Percentiles rank a stretch among this genome's conserved stretches.
phyloP scores from a whole-genome alignment of 352 stramenopile species.

The Globisporangium ultimum region DNA sequence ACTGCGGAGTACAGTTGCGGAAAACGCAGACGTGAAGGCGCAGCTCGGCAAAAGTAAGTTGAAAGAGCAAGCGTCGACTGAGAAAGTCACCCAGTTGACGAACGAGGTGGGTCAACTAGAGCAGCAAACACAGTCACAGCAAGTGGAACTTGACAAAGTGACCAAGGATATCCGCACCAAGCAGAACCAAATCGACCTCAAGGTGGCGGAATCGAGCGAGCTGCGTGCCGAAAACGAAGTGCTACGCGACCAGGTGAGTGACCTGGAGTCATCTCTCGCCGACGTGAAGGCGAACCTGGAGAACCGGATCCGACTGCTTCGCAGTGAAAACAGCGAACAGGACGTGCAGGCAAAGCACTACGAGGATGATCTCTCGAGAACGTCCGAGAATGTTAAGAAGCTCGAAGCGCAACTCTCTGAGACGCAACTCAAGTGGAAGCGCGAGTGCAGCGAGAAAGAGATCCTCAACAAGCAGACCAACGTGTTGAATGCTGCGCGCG shows the following conservation, averaged over 20 bases:
- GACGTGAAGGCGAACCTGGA: constrained; percentile 24
- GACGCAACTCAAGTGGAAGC: constrained; percentile 12
- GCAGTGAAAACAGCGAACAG: constrained; percentile 28
- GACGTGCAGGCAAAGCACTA: constrained; percentile 15
- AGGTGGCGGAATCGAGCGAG: constrained; percentile 18
- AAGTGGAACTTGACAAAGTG: constrained; percentile 18
- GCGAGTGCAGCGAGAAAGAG: constrained; percentile 18
- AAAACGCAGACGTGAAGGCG: constrained; percentile 28
- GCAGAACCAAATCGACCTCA: constrained; percentile 20
- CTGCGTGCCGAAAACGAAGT: constrained; percentile 23
- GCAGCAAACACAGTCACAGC: constrained; percentile 11
- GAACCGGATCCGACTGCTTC: constrained; percentile 20
- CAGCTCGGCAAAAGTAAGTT: constrained; percentile 35
- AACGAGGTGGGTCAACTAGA: constrained; percentile 29
- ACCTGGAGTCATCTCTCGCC: constrained; percentile 16
- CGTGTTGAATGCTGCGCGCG: constrained; percentile 8
- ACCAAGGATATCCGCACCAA: constrained; percentile 18
- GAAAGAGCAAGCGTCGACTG: constrained; percentile 33
- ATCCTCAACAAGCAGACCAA: constrained; percentile 11
- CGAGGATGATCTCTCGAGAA: constrained; percentile 23
- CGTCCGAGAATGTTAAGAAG: constrained; percentile 11
- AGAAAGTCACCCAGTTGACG: constrained; percentile 24
- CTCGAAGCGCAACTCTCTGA: constrained; percentile 16
- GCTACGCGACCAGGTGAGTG: constrained; percentile 25
- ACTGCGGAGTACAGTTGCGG: constrained; percentile 15